phyloP scores from a whole-genome alignment of 805 yeast genomes.

The Saccharomycopsis javanensis region DNA sequence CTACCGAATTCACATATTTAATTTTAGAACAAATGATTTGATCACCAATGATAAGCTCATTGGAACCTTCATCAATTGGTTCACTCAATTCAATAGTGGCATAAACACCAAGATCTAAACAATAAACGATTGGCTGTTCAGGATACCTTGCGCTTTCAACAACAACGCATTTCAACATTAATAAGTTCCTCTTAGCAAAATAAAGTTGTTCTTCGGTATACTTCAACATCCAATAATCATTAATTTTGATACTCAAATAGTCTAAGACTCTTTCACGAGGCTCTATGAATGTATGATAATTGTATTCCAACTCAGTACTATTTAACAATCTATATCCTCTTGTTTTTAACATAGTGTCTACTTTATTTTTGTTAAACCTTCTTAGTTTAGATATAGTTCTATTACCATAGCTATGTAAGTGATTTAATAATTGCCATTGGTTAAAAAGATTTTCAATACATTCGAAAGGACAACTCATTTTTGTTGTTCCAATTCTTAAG shows the following conservation, averaged over 20 bases:
- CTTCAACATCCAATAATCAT: conserved; percentile 10
- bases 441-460: conserved; percentile 27
- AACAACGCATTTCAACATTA: conserved; percentile 15
- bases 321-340: background rate
- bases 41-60: conserved; percentile 16
- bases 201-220: conserved; percentile 9
- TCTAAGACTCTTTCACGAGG: conserved; percentile 2
- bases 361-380: conserved; percentile 8
- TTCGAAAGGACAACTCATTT: conserved; percentile 23
- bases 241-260: conserved; percentile 1
- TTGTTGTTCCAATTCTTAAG: conserved; percentile 26
- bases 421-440: conserved; percentile 30
- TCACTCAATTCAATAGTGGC: conserved; percentile 3
- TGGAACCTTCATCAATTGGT: background rate
- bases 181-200: background rate
- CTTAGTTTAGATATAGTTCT: background rate
- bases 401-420: conserved; percentile 4
- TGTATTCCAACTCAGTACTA: background rate
- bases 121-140: conserved; percentile 11
- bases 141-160: conserved; percentile 7
- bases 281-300: conserved; percentile 9
- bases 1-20: conserved; percentile 3
- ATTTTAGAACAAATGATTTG: conserved; percentile 12
- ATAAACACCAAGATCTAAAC: conserved; percentile 14
- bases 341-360: background rate